These are phyloP conservation scores for Collybia sp. DNA, from an alignment of 768 basidiomycete species.

Conservation along the genomic window DNA sequence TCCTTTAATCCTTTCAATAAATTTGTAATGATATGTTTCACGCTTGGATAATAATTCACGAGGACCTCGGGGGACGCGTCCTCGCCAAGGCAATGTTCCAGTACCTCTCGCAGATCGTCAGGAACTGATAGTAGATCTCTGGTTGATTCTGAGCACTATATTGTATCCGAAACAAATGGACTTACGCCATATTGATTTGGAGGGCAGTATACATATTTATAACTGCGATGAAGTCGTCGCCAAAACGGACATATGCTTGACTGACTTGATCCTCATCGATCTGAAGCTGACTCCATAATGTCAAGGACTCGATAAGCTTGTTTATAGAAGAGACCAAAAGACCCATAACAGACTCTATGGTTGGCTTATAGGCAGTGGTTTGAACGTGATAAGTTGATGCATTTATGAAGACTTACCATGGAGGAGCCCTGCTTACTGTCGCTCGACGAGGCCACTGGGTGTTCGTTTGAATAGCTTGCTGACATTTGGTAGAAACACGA, in stretches of 20 bases:
- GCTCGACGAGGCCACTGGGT: too few species aligned
- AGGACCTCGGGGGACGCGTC: constrained; percentile 84
- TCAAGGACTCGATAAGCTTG: constrained; percentile 83
- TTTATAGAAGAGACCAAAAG: constrained; percentile 92
- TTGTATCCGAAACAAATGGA: constrained; percentile 12
- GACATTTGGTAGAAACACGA: too few species aligned
- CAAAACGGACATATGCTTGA: constrained; percentile 93
- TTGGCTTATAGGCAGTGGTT: constrained; percentile 41
- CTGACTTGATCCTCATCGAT: constrained; percentile 81
- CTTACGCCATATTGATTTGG: constrained; percentile 89
- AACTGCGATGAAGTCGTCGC: constrained; percentile 95
- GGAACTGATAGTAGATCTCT: constrained; percentile 85
- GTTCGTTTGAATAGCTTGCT: too few species aligned
- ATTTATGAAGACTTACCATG: too few species aligned
- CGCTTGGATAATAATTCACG: constrained; percentile 83
- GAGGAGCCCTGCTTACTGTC: too few species aligned
- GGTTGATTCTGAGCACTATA: constrained; percentile 6
- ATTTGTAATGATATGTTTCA: constrained; percentile 88
- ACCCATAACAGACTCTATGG: constrained; percentile 91
- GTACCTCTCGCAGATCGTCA: constrained; percentile 79
- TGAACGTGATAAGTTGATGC: too few species aligned
- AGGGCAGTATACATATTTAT: constrained; percentile 83
- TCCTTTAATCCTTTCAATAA: constrained; percentile 89
- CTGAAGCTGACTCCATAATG: constrained; percentile 73
- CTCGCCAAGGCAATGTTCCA: constrained; percentile 90